phyloP scores from a whole-genome alignment of 371 early-diverging fungal genomes.

The Lichtheimia hyalospora region DNA sequence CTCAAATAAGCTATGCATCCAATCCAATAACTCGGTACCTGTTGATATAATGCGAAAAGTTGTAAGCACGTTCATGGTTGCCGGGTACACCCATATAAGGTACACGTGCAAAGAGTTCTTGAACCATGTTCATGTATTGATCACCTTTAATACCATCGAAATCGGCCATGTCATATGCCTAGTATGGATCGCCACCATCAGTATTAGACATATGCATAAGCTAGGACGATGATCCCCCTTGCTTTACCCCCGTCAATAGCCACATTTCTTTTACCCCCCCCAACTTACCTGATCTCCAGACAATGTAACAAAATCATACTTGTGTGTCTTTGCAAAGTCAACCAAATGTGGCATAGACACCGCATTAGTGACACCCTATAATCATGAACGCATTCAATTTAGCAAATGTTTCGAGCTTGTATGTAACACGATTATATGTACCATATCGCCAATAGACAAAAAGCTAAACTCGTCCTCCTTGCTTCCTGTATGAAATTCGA shows the following conservation, averaged over 20 bases:
- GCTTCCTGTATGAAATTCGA: constrained; percentile 43
- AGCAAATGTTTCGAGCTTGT: too few relatives aligned
- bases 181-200: too few relatives aligned
- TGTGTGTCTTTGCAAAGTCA: constrained; percentile 28
- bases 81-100: constrained; percentile 47
- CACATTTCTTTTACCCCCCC: not conserved
- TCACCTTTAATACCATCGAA: constrained; percentile 47
- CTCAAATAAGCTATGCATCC: not conserved
- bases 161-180: constrained; percentile 37
- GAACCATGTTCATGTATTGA: constrained; percentile 44
- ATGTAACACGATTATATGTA: constrained; percentile 14
- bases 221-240: not conserved
- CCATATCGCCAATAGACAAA: constrained; percentile 43
- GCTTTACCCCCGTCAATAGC: not conserved
- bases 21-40: constrained; percentile 18
- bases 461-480: constrained; percentile 31
- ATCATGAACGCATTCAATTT: not conserved
- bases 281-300: constrained; percentile 38
- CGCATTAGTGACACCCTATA: constrained; percentile 43
- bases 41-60: constrained; percentile 46
- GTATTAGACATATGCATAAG: not conserved
- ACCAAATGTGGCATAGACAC: constrained; percentile 35
- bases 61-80: constrained; percentile 46
- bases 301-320: constrained; percentile 45
- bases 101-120: constrained; percentile 33